These are phyloP conservation scores for Fusarium foetens DNA, from an alignment of 2,329 filamentous ascomycete genomes.

Conservation along the genomic window DNA sequence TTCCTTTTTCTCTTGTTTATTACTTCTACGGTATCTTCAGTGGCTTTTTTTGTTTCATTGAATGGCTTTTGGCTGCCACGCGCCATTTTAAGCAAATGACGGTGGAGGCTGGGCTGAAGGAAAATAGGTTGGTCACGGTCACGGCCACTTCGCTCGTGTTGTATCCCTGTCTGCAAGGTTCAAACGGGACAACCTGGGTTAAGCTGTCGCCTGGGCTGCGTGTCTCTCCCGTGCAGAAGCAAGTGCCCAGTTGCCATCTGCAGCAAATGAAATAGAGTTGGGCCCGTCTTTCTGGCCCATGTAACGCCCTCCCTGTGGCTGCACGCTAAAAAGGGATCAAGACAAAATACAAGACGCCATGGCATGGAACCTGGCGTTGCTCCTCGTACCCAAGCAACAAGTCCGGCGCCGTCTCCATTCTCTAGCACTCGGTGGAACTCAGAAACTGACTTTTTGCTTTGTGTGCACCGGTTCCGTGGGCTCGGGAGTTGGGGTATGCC, in stretches of 20 bases:
- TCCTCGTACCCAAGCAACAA: conserved; percentile 8
- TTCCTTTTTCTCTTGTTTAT: neutral
- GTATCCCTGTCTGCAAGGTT: conserved; percentile 24
- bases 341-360: conserved; percentile 3
- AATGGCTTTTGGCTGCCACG: conserved; percentile 38
- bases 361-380: neutral
- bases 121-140: neutral
- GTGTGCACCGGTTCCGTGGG: conserved; percentile 27
- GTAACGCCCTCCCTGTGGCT: neutral
- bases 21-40: neutral
- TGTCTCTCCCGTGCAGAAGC: neutral
- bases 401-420: neutral
- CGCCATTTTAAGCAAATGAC: conserved; percentile 36
- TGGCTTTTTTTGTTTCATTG: conserved; percentile 1
- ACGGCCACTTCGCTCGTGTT: conserved; percentile 12
- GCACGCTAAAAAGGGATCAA: neutral
- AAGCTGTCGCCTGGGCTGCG: conserved; percentile 1
- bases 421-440: neutral
- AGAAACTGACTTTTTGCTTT: conserved; percentile 2
- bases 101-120: conserved; percentile 11
- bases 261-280: conserved; percentile 42
- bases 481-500: conserved; percentile 30
- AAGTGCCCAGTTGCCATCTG: neutral
- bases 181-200: conserved; percentile 16
- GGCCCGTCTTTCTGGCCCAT: conserved; percentile 21